Evolutionary conservation across 768 basidiomycete genomes (phyloP).

Genomic region (Leccinum longicurvipes): DNA sequence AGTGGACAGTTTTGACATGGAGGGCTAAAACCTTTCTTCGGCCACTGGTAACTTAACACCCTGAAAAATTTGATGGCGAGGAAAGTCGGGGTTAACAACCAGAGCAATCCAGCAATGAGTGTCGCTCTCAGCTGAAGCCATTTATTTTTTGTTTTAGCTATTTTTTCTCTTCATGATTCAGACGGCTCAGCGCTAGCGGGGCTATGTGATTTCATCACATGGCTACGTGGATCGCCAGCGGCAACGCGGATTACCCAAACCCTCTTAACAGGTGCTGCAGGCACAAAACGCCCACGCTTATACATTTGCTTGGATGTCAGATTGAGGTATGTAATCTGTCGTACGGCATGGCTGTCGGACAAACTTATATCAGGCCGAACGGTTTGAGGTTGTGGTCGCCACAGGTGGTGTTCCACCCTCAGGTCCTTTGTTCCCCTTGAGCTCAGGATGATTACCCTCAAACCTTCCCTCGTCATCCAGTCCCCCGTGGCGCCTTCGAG

Average conservation of each 20-base stretch:
- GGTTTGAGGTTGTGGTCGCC: background rate
- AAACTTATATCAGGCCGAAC: slow-evolving; percentile 18
- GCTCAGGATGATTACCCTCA: slow-evolving; percentile 18
- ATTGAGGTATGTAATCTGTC: slow-evolving; percentile 10
- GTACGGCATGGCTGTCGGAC: slow-evolving; percentile 23
- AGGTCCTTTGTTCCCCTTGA: background rate
- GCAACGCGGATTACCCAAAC: background rate
- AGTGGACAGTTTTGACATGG: background rate
- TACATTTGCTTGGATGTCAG: slow-evolving; percentile 14
- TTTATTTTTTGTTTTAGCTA: background rate
- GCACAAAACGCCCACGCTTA: slow-evolving; percentile 6
- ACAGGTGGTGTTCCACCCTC: background rate
- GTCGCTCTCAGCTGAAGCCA: background rate
- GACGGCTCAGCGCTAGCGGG: background rate
- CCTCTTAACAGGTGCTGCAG: background rate
- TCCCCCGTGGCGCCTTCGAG: slow-evolving; percentile 27
- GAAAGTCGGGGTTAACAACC: background rate
- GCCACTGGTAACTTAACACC: background rate
- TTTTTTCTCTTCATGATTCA: background rate
- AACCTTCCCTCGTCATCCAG: slow-evolving; percentile 19
- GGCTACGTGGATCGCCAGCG: slow-evolving; percentile 5
- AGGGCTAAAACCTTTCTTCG: background rate
- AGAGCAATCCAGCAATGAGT: background rate
- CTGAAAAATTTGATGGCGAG: background rate
- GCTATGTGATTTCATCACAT: slow-evolving; percentile 11